A percentile compares a stretch with the other conserved stretches of the same genome.
Evolutionary conservation across 202 grass and related monocot species (phyloP).

Genomic region (Alloteropsis angusta): DNA sequence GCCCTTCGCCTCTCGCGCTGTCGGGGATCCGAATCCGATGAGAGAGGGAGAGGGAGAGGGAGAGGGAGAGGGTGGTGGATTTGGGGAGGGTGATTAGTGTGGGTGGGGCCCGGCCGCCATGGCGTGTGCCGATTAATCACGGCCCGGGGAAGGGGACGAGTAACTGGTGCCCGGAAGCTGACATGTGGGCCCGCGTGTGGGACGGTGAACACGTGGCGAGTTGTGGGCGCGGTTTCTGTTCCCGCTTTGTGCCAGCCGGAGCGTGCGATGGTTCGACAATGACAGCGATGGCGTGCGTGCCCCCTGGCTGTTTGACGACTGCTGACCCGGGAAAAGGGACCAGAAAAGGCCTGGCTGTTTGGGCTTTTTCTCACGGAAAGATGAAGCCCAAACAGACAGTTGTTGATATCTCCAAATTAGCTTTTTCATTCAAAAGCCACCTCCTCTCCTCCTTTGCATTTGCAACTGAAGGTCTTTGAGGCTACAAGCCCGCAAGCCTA

Average conservation of each 20-base stretch:
- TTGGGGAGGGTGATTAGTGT: conserved; percentile 36
- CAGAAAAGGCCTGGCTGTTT: no score
- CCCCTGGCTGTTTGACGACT: background rate
- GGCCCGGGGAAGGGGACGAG: background rate
- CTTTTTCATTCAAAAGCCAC: no score
- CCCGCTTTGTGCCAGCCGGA: background rate
- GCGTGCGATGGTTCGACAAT: background rate
- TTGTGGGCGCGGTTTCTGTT: background rate
- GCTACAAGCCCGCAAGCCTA: no score
- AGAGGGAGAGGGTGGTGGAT: background rate
- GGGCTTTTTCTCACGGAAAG: no score
- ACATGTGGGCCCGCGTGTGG: background rate
- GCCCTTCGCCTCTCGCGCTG: background rate
- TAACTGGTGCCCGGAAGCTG: background rate
- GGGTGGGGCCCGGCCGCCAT: conserved; percentile 14
- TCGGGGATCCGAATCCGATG: background rate
- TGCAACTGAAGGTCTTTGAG: no score
- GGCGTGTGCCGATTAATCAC: conserved; percentile 14
- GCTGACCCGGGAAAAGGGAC: background rate
- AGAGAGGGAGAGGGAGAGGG: background rate
- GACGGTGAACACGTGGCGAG: background rate
- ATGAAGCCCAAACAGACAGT: no score
- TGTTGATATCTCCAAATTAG: no score
- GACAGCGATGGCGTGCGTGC: background rate
- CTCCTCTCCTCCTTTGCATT: no score